Percentiles rank a stretch among this genome's conserved stretches.
Evolutionary conservation across 257 asterid genomes (phyloP).

Genomic region (Solanum chiquidenum): DNA sequence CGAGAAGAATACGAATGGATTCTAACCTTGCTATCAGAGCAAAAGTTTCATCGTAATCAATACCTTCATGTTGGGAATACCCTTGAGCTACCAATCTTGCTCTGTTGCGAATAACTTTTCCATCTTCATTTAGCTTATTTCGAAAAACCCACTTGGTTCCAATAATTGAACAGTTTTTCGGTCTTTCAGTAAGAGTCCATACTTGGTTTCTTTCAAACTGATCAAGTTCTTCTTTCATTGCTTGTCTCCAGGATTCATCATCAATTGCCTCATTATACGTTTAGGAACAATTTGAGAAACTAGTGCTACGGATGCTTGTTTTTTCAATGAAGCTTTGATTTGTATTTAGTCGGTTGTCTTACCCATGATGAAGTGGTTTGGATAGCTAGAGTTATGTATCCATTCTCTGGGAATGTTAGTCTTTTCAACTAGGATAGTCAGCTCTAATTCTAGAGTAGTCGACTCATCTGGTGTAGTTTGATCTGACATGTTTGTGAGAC

Average conservation of each 20-base stretch:
- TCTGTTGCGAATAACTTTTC: background rate
- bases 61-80: background rate
- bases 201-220: background rate
- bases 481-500: no score
- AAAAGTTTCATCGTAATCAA: background rate
- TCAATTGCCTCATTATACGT: background rate
- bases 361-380: no score
- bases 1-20: no score
- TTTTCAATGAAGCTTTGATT: no score
- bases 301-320: accelerated
- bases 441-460: no score
- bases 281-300: background rate
- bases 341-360: no score
- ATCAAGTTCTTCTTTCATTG: background rate
- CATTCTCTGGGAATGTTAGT: no score
- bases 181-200: background rate
- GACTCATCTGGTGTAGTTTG: no score
- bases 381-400: no score
- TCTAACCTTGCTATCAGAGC: background rate
- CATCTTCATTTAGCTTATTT: background rate
- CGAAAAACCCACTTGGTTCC: background rate
- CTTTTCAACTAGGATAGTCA: no score
- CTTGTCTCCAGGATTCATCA: background rate
- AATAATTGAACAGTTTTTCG: background rate
- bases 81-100: background rate